Conservation (phyloP, 2,329 filamentous ascomycete species). For the Hymenoscyphus repandus region DNA sequence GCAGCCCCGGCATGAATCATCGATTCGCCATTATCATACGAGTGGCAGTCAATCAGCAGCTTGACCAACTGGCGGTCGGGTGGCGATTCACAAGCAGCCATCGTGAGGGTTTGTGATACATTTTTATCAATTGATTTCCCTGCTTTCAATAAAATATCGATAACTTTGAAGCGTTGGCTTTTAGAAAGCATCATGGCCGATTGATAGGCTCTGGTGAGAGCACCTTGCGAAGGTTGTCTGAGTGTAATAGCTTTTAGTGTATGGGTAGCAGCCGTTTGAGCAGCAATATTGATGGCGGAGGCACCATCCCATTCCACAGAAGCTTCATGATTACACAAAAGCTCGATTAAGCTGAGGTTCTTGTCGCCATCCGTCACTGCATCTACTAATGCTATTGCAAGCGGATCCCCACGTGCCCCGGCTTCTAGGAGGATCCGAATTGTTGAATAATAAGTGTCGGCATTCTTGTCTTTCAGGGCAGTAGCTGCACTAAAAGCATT, state of each 20-base stretch:
- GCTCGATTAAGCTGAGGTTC: constrained; percentile 4
- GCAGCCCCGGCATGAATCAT: constrained; percentile 29
- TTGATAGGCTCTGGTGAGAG: constrained; percentile 11
- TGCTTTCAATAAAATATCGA: constrained; percentile 12
- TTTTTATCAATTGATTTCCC: constrained; percentile 14
- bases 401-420: constrained; percentile 11
- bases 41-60: constrained; percentile 45
- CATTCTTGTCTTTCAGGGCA: constrained; percentile 6
- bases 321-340: constrained; percentile 9
- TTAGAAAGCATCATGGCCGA: constrained; percentile 4
- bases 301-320: constrained; percentile 16
- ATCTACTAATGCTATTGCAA: constrained; percentile 12
- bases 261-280: constrained; percentile 6
- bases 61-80: constrained; percentile 34
- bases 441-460: constrained; percentile 4
- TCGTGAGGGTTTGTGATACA: constrained; percentile 10
- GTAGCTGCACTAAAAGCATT: constrained; percentile 12
- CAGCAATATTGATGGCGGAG: constrained; percentile 11
- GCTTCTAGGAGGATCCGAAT: constrained; percentile 11
- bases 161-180: constrained; percentile 8
- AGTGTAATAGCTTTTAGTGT: constrained; percentile 9
- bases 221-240: constrained; percentile 1
- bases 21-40: constrained; percentile 47
- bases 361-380: constrained; percentile 12
- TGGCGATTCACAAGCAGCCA: constrained; percentile 7